Percentiles rank a stretch among this genome's conserved stretches.
phyloP scores from a whole-genome alignment of 192 early-diverging fungal genomes.

The Phycomyces blakesleeanus region DNA sequence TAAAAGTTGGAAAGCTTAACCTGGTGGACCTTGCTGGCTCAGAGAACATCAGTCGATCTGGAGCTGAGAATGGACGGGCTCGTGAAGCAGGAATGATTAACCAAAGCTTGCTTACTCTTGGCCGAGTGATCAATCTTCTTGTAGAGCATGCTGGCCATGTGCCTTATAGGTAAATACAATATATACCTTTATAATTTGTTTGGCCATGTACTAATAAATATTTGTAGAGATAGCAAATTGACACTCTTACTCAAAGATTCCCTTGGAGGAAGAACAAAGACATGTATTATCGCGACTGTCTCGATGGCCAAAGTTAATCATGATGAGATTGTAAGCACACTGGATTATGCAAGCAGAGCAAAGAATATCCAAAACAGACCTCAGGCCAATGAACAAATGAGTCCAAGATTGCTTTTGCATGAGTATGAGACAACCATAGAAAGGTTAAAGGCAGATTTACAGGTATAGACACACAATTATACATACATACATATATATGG shows the following conservation, averaged over 20 bases:
- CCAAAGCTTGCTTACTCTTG: constrained; percentile 68
- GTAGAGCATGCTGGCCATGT: constrained; percentile 59
- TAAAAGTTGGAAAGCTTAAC: constrained; percentile 94
- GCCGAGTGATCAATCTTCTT: constrained; percentile 66
- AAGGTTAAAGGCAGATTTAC: constrained; percentile 71
- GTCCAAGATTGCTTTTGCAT: constrained; percentile 75
- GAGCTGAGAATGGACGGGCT: constrained; percentile 77
- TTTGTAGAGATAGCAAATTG: constrained; percentile 72
- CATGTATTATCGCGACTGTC: constrained; percentile 94
- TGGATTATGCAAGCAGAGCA: constrained; percentile 76
- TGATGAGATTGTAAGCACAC: constrained; percentile 71
- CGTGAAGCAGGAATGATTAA: constrained; percentile 92
- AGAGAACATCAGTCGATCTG: constrained; percentile 89
- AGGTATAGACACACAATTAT: too few relatives aligned
- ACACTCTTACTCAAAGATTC: constrained; percentile 91
- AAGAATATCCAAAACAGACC: constrained; percentile 78
- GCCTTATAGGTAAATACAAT: constrained; percentile 54
- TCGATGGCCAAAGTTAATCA: constrained; percentile 66
- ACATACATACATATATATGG: too few relatives aligned
- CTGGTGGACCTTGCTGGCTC: constrained; percentile 95
- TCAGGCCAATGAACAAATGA: constrained; percentile 73
- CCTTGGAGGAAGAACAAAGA: constrained; percentile 83
- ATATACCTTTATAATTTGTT: background rate
- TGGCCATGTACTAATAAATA: background rate
- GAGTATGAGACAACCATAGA: constrained; percentile 81